Base-by-base conservation (phyloP, 345 rosid species). In the Mercurialis annua region DNA sequence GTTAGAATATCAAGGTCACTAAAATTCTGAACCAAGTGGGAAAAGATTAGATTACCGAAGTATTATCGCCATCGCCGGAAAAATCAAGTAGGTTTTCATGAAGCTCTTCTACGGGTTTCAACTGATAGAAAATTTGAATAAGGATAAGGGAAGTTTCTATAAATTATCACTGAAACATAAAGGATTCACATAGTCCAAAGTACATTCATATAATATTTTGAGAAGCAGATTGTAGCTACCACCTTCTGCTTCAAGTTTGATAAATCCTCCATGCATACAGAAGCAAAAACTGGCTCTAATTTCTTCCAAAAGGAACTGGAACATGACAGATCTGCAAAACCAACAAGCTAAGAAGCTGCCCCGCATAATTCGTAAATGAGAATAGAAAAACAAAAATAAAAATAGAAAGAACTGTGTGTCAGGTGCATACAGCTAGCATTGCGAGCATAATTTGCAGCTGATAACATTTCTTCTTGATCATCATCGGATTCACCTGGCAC, bases 401-500 rank as follows among this genome's bases (percentile, higher is more conserved):
- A 18, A 29, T 2, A 38, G 5, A 27, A 17, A 36, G 44, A n/a
- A 49, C 26, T 21, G 6, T 5, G 44, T 34, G 65, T 62, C 47
- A 51, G 47, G 47, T 47, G 48, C 85, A 30, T 83, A 85, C 90
- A 30, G 70, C 80, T 85, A 61, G 81, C 75, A 67, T 74, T 76
- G 55, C 75, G 59, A 65, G 87, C 82, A 62, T 52, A 83, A 24
- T 74, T 77, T 27, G 84, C 87, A 69, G 87, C 87, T 20, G 69
- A 82, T 46, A 81, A 65, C 42, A 85, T 80, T 43, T 85, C 89
- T 64, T 85, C 86, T 15, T 66, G 82, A 73, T 85, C 86, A 65
- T 82, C 84, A 65, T 81, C 86, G 26, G 79, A 75, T 66, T 80
- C 85, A 36, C 81, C 90, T 83, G 66, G 33, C 47, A 73, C 49